Base-by-base conservation (phyloP, 2,329 filamentous ascomycete species). In the Periconia sp. region DNA sequence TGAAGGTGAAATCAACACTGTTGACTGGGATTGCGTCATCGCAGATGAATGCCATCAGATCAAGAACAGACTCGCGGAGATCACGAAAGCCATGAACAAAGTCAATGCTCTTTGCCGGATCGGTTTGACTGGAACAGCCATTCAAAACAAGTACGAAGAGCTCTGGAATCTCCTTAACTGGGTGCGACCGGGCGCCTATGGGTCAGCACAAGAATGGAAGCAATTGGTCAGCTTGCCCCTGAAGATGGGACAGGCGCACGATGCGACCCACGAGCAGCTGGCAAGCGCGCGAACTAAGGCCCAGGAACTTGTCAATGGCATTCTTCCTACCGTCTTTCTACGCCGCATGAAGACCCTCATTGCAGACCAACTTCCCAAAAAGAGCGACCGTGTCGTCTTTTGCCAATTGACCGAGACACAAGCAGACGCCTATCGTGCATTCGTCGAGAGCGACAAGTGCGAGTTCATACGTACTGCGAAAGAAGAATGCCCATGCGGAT, bases 101-200 rank as follows among this genome's bases (percentile, higher is more conserved):
- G 78, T 97, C 56, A 99, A 99, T 57, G 85, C 92, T 0, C 80
- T 97, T 2, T 97, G 94, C 63, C 83, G 94, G 23, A 92, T 99
- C 48, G 94, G 94, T 0, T 77, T 99, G 7, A 97, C 92, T 0
- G 94, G 94, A 2, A 99, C 94, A 0, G 92, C 92, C 0, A 96
- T 99, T 31, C 94, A 99, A 65, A 99, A 99, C 69, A 94, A 89
- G 54, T 99, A 99, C 66, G 90, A 96, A 64, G 94, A 99, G 68
- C 79, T 99, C 1, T 99, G 92, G 92, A 95, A 91, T 0, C 77
- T 99, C 0, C 76, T 99, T 3, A 95, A 99, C 65, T 99, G 94
- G 94, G 92, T 91, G 0, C 94, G 95, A 56, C 94, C 94, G 0
- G 92, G 91, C 0, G 72, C 70, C 26, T 79, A 87, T 50, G 84